phyloP scores from a whole-genome alignment of 257 asterid genomes.

The Gentiana macrophylla region DNA sequence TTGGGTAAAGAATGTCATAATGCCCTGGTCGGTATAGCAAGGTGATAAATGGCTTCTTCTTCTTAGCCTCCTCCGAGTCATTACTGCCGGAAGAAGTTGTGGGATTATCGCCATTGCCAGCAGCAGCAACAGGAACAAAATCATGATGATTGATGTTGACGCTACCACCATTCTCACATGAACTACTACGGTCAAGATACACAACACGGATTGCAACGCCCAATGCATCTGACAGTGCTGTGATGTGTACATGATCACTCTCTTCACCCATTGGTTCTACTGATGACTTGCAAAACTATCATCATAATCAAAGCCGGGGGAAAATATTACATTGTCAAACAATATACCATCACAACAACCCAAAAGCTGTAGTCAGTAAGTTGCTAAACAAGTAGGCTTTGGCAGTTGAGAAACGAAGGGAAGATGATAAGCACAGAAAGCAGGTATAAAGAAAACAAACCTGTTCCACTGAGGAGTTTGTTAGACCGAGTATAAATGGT shows the following conservation, averaged over 20 bases:
- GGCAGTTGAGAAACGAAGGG: not conserved
- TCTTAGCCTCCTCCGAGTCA: slow-evolving; percentile 12
- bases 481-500: slow-evolving; percentile 82
- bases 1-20: slow-evolving; percentile 76
- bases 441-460: slow-evolving; percentile 22
- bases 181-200: slow-evolving; percentile 82
- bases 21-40: slow-evolving; percentile 95
- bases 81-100: slow-evolving; percentile 4
- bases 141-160: slow-evolving; percentile 88
- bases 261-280: slow-evolving; percentile 99
- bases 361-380: no score
- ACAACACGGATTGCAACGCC: slow-evolving; percentile 86
- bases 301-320: not conserved
- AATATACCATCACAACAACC: no score
- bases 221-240: slow-evolving; percentile 83
- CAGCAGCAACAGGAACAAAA: slow-evolving; percentile 36
- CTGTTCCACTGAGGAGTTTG: slow-evolving; percentile 76
- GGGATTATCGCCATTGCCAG: slow-evolving; percentile 2
- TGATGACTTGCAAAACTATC: slow-evolving; percentile 94
- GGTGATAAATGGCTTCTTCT: slow-evolving; percentile 47
- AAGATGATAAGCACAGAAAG: not conserved
- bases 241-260: slow-evolving; percentile 94
- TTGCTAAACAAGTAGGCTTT: not conserved
- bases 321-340: no score
- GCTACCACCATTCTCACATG: slow-evolving; percentile 45